Evolutionary conservation across 192 early-diverging fungal genomes (phyloP), one percentile per base, ranked within the genome.

Genomic region (Coemansia sp.): DNA sequence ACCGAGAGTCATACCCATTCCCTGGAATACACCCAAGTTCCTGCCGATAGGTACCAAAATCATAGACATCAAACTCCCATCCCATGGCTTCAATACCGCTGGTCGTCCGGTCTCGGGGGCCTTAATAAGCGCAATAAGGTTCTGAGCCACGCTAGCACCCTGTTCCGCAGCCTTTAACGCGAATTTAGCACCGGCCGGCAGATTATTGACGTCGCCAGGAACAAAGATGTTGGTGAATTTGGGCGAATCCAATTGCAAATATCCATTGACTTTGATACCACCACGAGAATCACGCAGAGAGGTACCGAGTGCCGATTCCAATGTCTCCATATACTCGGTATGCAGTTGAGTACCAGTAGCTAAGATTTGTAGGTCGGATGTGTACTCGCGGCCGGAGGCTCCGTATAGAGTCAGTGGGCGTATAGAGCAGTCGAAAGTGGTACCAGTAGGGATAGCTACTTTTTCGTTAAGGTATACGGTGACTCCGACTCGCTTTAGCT

Each of bases 331-430:
- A 58, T 84, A 89, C 21, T 73, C 77, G 3, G 87, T 79, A 37
- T 84, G 49, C 17, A 84, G 63, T 3, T 57, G 58, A 55, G 69
- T 74, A 0, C 87, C 87, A 1, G 77, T 82, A 13, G 82, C 71
- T 13, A 82, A 59, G 35, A 87, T 82, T 66, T 88, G 85, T 26
- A 93, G 62, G 14, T 93, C 90, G 5, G 86, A 83, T 7, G 74
- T 68, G 63, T 91, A 80, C 19, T 61, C 63, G 0, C 50, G 47
- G 4, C 88, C 88, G 0, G 68, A 78, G 21, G 58, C 61, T n/a
- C 86, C 87, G 1, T 39, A 49, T 35, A 93, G 69, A 10, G 79
- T 76, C 1, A 75, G 30, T 14, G 76, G 60, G 4, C 75, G 77
- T 21, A 74, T 43, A 3, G 62, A 32, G 42, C 85, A 76, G 63